These are phyloP conservation scores for Globisporangium apiculatum DNA, from an alignment of 352 stramenopile species.

Conservation along the genomic window DNA sequence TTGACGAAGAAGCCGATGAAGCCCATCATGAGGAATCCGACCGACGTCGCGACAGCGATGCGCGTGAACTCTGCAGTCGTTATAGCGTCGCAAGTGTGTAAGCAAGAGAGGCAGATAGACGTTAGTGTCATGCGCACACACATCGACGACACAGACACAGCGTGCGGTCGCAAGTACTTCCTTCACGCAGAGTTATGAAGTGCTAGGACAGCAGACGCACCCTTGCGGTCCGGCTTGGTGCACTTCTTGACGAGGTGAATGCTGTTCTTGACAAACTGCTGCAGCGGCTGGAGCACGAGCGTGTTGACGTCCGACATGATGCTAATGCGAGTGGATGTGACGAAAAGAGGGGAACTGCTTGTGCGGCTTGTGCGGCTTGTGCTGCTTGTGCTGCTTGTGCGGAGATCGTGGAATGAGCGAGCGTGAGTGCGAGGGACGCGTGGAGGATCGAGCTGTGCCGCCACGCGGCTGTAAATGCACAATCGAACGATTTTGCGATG, in stretches of 20 bases:
- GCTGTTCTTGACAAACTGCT: slow-evolving; percentile 97
- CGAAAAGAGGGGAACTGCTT: neutral
- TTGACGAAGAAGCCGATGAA: slow-evolving; percentile 99
- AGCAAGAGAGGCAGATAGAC: neutral
- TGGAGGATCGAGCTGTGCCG: too few species aligned
- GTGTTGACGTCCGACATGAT: slow-evolving; percentile 87
- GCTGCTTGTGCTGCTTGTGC: slow-evolving; percentile 6
- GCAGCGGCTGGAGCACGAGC: slow-evolving; percentile 94
- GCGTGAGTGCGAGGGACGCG: too few species aligned
- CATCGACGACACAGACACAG: neutral
- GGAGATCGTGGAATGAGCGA: slow-evolving; percentile 16
- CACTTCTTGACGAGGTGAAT: slow-evolving; percentile 98
- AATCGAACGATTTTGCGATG: neutral
- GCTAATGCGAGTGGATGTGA: neutral
- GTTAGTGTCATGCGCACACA: neutral
- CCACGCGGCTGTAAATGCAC: too few species aligned
- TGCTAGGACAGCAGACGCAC: slow-evolving; percentile 44
- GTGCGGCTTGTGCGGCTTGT: slow-evolving; percentile 6
- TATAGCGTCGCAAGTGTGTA: neutral
- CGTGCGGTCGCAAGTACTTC: too few species aligned
- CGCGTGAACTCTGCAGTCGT: slow-evolving; percentile 88
- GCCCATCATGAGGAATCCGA: slow-evolving; percentile 99
- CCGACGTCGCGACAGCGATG: slow-evolving; percentile 92
- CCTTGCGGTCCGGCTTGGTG: slow-evolving; percentile 98
- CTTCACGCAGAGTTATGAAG: neutral